Base-by-base conservation (phyloP, 2,329 filamentous ascomycete species). In the Hymenoscyphus salicellus region DNA sequence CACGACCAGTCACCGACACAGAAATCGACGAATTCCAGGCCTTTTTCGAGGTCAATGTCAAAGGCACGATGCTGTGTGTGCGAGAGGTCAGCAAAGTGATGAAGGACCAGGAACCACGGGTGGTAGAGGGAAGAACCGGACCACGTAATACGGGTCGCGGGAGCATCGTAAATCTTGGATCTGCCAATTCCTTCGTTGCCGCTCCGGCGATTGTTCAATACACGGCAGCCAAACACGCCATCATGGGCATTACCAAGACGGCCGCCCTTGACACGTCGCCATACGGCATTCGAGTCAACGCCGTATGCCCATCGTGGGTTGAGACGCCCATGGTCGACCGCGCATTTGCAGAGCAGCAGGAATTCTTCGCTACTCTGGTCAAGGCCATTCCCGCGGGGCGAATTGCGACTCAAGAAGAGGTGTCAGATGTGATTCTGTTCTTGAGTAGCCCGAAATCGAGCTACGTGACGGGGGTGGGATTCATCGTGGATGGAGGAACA, bases 201-300 rank as follows among this genome's bases (percentile, higher is more conserved):
- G 55, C 57, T 26, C 36, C 55, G 5, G n/a, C 30, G 17, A 63
- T 58, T 4, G 61, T 55, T 14, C 32, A 55, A 17, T 58, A 63
- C 14, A 63, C 61, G 14, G 55, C 61, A 5, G 30, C 26, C 1
- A 63, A 63, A 49, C 61, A 63, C 10, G 61, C 61, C 17, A 41
- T 63, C 26, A 33, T 63, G 36, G 61, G 33, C 8, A 49, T 63
- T 17, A 63, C 57, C 10, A 63, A 63, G 38, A 63, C 61, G 3
- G 61, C 61, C 10, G 61, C 57, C 7, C 32, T 59, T 16, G 57
- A 59, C 30, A 59, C 32, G 3, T 17, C 33, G 5, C 33, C 57
- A 1, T 17, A 38, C 4, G 57, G 57, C 5, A 59, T 41, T 43
- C 32, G 57, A 0, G 38, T 59, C 7, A 59, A 59, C 11, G 57